These are phyloP conservation scores for Lupinus albus DNA, from an alignment of 306 rosid genomes.

Conservation along the genomic window DNA sequence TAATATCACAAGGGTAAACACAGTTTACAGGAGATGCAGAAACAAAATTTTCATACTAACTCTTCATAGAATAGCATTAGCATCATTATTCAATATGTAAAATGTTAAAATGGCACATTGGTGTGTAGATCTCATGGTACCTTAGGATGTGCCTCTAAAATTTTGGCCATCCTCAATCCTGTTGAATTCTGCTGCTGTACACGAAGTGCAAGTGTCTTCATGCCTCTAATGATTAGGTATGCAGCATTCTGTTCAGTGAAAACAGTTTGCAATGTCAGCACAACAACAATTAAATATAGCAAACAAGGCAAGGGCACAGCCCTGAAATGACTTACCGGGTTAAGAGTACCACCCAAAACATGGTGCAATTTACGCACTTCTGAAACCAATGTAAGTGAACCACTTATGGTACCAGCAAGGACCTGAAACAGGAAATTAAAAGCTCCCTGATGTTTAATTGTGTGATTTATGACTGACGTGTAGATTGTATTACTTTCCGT, in stretches of 20 bases:
- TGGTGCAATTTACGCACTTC: constrained; percentile 79
- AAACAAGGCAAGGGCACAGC: neutral
- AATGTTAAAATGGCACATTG: neutral
- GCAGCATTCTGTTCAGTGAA: constrained; percentile 74
- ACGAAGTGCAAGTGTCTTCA: constrained; percentile 92
- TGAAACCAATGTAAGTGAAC: constrained; percentile 66
- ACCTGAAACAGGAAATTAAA: constrained; percentile 51
- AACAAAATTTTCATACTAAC: neutral
- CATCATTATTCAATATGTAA: neutral
- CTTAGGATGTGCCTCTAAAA: constrained; percentile 95
- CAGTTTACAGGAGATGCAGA: neutral
- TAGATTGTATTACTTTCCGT: constrained; percentile 10
- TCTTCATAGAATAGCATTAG: neutral
- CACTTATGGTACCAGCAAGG: constrained; percentile 81
- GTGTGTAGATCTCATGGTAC: constrained; percentile 37
- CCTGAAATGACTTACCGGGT: constrained; percentile 66
- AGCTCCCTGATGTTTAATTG: constrained; percentile 9
- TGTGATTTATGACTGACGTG: neutral
- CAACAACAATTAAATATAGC: neutral
- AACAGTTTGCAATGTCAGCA: constrained; percentile 16
- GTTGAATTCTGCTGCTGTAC: constrained; percentile 82
- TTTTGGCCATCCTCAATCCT: constrained; percentile 64
- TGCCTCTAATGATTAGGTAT: constrained; percentile 84
- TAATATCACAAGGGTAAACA: constrained; percentile 25
- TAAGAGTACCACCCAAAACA: constrained; percentile 81